Conservation (phyloP, 805 yeast species). For the Candida ipomoeae region DNA sequence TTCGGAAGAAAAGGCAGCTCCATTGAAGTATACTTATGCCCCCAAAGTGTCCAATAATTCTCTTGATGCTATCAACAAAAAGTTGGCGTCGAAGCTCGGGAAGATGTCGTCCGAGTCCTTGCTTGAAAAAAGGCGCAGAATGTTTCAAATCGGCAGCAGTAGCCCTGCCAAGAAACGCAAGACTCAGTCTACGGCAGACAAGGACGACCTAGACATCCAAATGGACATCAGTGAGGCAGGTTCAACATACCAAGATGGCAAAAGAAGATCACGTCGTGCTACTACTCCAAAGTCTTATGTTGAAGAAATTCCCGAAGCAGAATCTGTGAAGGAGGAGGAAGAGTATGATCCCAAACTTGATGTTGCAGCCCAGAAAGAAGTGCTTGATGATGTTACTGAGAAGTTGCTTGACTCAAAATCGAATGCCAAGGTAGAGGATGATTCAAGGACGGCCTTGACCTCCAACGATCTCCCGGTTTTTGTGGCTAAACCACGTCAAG, state of each 20-base stretch:
- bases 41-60: constrained; percentile 9
- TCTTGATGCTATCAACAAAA: constrained; percentile 16
- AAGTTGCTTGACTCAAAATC: not conserved
- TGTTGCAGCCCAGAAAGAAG: constrained; percentile 1
- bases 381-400: not conserved
- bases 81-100: constrained; percentile 19
- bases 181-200: not conserved
- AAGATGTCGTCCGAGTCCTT: constrained; percentile 25
- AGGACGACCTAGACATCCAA: not conserved
- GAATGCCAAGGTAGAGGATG: not conserved
- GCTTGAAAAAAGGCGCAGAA: constrained; percentile 16
- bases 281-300: constrained; percentile 8
- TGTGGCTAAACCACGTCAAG: constrained; percentile 10
- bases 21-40: constrained; percentile 9
- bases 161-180: not conserved
- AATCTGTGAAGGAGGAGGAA: constrained; percentile 5
- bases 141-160: constrained; percentile 2
- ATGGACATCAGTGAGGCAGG: not conserved
- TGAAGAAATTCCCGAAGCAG: not conserved
- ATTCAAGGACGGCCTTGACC: constrained; percentile 1
- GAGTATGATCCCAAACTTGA: constrained; percentile 8
- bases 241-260: not conserved
- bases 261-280: constrained; percentile 2
- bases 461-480: constrained; percentile 12
- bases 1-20: constrained; percentile 11